Conservation (phyloP, 805 yeast genomes). For the Ogataea methanolica region DNA sequence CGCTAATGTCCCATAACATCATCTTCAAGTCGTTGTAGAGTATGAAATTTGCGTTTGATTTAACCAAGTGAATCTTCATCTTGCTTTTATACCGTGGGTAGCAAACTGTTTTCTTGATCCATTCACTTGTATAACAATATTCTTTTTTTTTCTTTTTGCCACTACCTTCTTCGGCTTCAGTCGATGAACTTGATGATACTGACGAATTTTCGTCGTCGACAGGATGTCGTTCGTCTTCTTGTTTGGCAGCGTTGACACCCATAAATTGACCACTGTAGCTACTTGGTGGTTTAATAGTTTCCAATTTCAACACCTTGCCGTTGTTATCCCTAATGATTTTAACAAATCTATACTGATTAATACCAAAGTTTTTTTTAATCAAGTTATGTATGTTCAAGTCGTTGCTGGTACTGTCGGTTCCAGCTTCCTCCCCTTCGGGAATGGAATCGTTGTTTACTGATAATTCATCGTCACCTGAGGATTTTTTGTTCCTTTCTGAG, state of each 20-base stretch:
- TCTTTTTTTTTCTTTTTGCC: neutral
- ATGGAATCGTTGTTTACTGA: neutral
- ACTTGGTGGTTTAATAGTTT: conserved; percentile 23
- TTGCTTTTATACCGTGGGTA: conserved; percentile 41
- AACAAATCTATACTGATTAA: conserved; percentile 29
- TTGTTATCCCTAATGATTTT: conserved; percentile 35
- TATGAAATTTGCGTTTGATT: conserved; percentile 13
- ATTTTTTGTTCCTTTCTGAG: neutral
- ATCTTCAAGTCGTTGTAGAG: conserved; percentile 27
- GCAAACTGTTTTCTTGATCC: conserved; percentile 37
- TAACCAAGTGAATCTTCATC: conserved; percentile 36
- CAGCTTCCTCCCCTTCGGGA: neutral
- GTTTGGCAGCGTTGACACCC: neutral
- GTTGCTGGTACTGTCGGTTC: neutral
- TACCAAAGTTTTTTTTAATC: conserved; percentile 11
- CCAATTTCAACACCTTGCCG: conserved; percentile 36
- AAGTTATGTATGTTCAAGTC: conserved; percentile 16
- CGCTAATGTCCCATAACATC: conserved; percentile 28
- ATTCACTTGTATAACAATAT: conserved; percentile 23
- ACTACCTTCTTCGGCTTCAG: neutral
- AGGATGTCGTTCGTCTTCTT: conserved; percentile 1
- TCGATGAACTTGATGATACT: too few relatives aligned
- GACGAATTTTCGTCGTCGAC: too few relatives aligned
- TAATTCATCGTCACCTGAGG: neutral
- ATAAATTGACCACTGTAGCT: neutral